These are phyloP conservation scores for Mycena indigotica DNA, from an alignment of 768 basidiomycete species.

Conservation along the genomic window DNA sequence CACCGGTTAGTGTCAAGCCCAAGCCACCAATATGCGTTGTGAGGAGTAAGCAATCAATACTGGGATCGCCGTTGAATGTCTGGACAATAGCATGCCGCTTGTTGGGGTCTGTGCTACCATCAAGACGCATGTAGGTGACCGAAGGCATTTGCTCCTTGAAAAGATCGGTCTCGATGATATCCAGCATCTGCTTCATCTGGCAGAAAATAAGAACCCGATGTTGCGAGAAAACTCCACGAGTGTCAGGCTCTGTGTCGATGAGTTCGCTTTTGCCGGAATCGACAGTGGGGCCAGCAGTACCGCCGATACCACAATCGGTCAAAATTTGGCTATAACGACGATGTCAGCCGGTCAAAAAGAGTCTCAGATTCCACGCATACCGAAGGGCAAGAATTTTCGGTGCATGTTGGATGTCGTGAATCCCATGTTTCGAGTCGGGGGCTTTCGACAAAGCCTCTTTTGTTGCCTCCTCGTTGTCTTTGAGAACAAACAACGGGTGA, in stretches of 20 bases:
- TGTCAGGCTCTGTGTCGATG: slow-evolving; percentile 59
- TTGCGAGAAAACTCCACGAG: slow-evolving; percentile 73
- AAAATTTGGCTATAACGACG: slow-evolving; percentile 90
- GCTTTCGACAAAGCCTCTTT: slow-evolving; percentile 58
- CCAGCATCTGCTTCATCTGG: slow-evolving; percentile 99
- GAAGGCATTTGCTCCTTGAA: slow-evolving; percentile 93
- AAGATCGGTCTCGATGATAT: slow-evolving; percentile 92
- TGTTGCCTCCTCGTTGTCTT: slow-evolving; percentile 65
- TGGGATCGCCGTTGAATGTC: slow-evolving; percentile 97
- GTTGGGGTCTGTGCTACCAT: slow-evolving; percentile 87
- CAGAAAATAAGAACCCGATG: slow-evolving; percentile 99
- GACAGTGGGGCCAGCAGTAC: slow-evolving; percentile 37
- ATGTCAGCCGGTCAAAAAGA: too few relatives aligned
- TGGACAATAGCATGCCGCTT: slow-evolving; percentile 97
- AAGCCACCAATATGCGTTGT: slow-evolving; percentile 98
- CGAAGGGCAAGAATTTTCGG: slow-evolving; percentile 90
- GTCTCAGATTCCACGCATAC: too few relatives aligned
- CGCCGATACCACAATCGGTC: slow-evolving; percentile 91
- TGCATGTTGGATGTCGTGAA: slow-evolving; percentile 86
- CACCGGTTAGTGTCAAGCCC: slow-evolving; percentile 94
- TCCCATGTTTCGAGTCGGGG: slow-evolving; percentile 43
- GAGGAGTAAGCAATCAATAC: slow-evolving; percentile 92
- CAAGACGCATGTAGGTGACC: slow-evolving; percentile 97
- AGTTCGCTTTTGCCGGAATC: slow-evolving; percentile 71
- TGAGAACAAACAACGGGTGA: slow-evolving; percentile 90